Base-by-base conservation (phyloP, 306 rosid species). In the Amphicarpaea edgeworthii region DNA sequence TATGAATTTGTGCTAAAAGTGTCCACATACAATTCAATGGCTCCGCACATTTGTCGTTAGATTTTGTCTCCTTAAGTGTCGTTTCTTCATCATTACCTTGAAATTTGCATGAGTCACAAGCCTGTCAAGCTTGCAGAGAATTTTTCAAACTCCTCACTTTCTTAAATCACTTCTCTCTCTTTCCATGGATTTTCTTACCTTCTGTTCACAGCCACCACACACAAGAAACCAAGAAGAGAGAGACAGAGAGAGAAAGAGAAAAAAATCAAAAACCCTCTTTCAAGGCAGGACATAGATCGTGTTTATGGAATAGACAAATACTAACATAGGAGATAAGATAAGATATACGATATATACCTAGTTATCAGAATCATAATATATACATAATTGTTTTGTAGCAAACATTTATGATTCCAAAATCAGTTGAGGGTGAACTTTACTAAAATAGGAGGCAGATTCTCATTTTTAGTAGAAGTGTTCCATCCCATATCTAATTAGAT, bases 361-460 rank as follows among this genome's bases (percentile, higher is more conserved):
- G 62, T 77, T 57, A 77, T 69, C 30, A 19, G 76, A 66, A 45
- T 46, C 40, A 55, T 80, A 73, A 55, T 80, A 73, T 80, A 5
- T 66, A 73, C 76, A 68, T 68, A 57, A 81, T 80, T 57, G 17
- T 62, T 61, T 54, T 59, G 7, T 60, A 7, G 15, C 37, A 75
- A 60, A 68, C 17, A 6, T 9, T 38, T 58, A 72, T 78, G 32
- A 21, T 68, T 73, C 41, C 58, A 74, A 50, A 37, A 40, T 74
- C 53, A 60, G 28, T 37, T 49, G 30, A 67, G 51, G 45, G 79
- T 38, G 46, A 59, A 59, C 42, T 55, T 57, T 16, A 66, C 77
- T 69, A 50, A 80, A 77, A 77, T 19, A 70, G 67, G 68, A 82
- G 51, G 76, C 54, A 75, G 72, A 72, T 76, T 83, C 80, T 81